A percentile compares a stretch with the other conserved stretches of the same genome.
Evolutionary conservation across 2,329 filamentous ascomycete genomes (phyloP).

Genomic region (Aspergillus fructus): DNA sequence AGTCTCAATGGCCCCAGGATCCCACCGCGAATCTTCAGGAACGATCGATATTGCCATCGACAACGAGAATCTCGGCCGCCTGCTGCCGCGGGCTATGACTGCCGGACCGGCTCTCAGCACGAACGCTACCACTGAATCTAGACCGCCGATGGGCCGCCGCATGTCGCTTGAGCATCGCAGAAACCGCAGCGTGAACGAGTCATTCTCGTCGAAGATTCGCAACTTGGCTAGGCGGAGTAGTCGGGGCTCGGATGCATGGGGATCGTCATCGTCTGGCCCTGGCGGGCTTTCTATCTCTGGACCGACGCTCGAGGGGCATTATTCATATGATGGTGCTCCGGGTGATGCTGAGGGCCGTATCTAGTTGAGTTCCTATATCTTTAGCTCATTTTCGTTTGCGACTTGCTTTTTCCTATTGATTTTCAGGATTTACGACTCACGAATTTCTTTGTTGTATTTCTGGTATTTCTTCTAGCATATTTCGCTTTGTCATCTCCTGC

Average conservation of each 20-base stretch:
- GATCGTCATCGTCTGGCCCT: not conserved
- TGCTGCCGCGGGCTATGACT: conserved; percentile 38
- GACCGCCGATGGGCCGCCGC: conserved; percentile 34
- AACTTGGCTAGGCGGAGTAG: conserved; percentile 60
- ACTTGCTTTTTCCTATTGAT: no score
- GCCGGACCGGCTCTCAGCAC: conserved; percentile 31
- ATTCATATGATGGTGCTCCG: conserved; percentile 29
- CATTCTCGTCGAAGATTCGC: conserved; percentile 53
- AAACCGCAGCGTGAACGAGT: conserved; percentile 58
- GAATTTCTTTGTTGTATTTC: not conserved
- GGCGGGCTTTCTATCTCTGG: not conserved
- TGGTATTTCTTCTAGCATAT: not conserved
- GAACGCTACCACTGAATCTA: conserved; percentile 15
- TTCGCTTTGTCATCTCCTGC: no score
- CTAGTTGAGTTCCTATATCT: not conserved
- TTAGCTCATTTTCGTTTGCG: no score
- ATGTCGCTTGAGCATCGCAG: conserved; percentile 51
- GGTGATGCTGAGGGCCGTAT: conserved; percentile 19
- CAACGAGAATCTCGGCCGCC: conserved; percentile 35
- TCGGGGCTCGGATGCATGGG: conserved; percentile 42
- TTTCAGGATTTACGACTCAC: not conserved
- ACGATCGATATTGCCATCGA: conserved; percentile 45
- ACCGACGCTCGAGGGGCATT: conserved; percentile 7
- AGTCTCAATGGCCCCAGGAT: conserved; percentile 18
- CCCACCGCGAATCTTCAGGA: conserved; percentile 36